These are phyloP conservation scores for Phytophthora cactorum DNA, from an alignment of 352 stramenopile species.

Conservation along the genomic window DNA sequence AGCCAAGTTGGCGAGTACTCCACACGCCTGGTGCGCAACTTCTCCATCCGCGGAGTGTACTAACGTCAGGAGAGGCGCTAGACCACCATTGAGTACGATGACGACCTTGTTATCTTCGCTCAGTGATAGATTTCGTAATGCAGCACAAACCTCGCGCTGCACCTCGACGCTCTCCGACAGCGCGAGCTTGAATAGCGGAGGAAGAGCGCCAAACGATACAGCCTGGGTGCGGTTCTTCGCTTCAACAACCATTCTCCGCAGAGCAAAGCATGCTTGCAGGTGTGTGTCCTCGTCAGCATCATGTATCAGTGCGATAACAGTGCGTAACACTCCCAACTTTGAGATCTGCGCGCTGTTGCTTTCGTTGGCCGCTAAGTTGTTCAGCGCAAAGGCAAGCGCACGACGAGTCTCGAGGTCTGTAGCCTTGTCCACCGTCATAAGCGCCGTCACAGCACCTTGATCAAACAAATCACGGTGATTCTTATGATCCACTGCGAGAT, in stretches of 20 bases:
- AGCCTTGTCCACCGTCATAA: conserved; percentile 89
- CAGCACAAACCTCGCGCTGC: conserved; percentile 92
- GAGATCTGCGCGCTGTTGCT: conserved; percentile 88
- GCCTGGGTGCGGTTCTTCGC: conserved; percentile 92
- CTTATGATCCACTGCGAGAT: conserved; percentile 87
- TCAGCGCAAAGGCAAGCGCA: conserved; percentile 93
- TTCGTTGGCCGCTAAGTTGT: conserved; percentile 93
- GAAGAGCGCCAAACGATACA: conserved; percentile 92
- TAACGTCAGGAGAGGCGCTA: conserved; percentile 88
- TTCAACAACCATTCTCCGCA: conserved; percentile 92
- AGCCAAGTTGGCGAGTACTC: conserved; percentile 93
- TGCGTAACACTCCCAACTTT: conserved; percentile 87
- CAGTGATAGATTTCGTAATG: conserved; percentile 92
- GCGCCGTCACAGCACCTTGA: conserved; percentile 85
- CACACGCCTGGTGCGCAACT: conserved; percentile 90
- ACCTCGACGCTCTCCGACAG: conserved; percentile 90
- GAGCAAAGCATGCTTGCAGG: conserved; percentile 92
- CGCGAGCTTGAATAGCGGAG: conserved; percentile 89
- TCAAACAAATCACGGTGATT: conserved; percentile 95
- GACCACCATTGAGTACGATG: conserved; percentile 87
- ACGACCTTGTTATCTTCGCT: conserved; percentile 94
- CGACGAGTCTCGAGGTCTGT: conserved; percentile 92
- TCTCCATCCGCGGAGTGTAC: conserved; percentile 92
- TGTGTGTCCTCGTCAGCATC: conserved; percentile 94
- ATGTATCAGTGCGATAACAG: conserved; percentile 86